Evolutionary conservation across 2,329 filamentous ascomycete genomes (phyloP).

Genomic region (Clonostachys rosea): DNA sequence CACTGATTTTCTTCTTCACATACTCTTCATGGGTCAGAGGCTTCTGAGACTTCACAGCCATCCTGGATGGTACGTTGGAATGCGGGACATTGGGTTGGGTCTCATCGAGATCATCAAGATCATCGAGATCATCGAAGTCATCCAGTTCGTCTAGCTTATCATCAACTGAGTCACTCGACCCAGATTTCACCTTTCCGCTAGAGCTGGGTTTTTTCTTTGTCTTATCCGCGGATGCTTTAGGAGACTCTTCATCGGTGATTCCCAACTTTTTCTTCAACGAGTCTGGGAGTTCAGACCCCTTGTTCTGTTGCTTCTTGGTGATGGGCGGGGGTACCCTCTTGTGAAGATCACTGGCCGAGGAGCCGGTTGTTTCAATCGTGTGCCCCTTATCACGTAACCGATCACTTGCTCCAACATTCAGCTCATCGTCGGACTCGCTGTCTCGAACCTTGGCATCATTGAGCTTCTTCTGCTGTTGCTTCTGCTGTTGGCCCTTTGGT

Average conservation of each 20-base stretch:
- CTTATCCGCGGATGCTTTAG: not conserved
- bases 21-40: constrained; percentile 51
- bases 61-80: not conserved
- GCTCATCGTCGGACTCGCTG: not conserved
- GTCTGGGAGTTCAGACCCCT: constrained; percentile 19
- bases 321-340: constrained; percentile 10
- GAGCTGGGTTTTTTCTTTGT: not conserved
- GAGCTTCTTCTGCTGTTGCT: constrained; percentile 5
- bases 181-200: not conserved
- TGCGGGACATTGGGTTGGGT: constrained; percentile 3
- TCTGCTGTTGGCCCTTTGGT: constrained; percentile 12
- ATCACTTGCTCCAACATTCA: not conserved
- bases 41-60: constrained; percentile 7
- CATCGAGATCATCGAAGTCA: not conserved
- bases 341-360: not conserved
- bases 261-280: constrained; percentile 23
- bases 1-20: constrained; percentile 37
- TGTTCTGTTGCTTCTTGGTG: constrained; percentile 12
- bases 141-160: no score
- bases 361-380: not conserved
- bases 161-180: no score
- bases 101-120: not conserved
- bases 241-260: constrained; percentile 2
- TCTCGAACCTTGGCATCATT: constrained; percentile 3
- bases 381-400: no score